Base-by-base conservation (phyloP, 495 filamentous ascomycete genomes). In the Aspergillus campestris region DNA sequence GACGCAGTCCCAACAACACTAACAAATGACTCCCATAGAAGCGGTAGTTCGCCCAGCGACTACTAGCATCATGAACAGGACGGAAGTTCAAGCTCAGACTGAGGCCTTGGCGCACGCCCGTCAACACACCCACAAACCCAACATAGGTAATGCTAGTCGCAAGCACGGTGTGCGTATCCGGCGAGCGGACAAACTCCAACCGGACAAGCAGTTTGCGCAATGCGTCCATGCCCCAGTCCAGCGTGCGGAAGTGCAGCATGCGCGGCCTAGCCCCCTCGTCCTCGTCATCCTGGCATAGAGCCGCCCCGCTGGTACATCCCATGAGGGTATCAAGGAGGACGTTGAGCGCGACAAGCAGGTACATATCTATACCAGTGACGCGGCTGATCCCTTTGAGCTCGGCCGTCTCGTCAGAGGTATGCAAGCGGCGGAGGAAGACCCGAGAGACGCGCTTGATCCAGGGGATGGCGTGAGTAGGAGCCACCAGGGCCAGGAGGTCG, bases 191-290 rank as follows among this genome's bases (percentile, higher is more conserved):
- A 53, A 72, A 84, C 37, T 86, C 78, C 29, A 84, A 61, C 33
- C 74, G 69, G 5, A 84, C 75, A 28, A 83, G 56, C 29, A 83
- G 46, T 14, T 69, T 59, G 13, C 82, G 67, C 28, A 84, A 58
- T 9, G 57, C 52, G 48, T 81, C 72, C 81, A 86, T 84, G 0
- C 66, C 75, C 81, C 81, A 86, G 52, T 86, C 82, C 38, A 86
- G 57, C 3, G 79, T 82, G 7, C 82, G 64, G 50, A 84, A 86
- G 59, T 84, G 82, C 48, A 83, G 48, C 69, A 83, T 75, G 38
- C 51, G 61, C 0, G 45, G 44, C 18, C 18, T 1, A 4, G 18
- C 18, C 1, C 18, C 18, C 18, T 24, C 18, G 18, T 24, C 18
- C 18, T 56, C 36, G 1, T 47, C 43, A 1, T 58, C 50, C 30